phyloP scores from a whole-genome alignment of 2,329 filamentous ascomycete genomes.

The Plectosphaerella sp. region DNA sequence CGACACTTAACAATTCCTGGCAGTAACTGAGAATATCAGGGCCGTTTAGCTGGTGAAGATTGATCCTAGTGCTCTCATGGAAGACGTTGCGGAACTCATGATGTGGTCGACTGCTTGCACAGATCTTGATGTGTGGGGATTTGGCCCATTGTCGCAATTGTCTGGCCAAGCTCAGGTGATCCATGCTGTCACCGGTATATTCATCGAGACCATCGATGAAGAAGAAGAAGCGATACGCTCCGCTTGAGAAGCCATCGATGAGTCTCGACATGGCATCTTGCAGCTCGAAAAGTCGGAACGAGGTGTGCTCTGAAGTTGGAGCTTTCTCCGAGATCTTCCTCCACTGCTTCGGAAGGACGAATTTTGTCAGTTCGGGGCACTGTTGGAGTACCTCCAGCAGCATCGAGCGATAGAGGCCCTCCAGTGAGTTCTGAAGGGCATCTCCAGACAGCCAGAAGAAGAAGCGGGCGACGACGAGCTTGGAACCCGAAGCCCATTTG shows the following conservation, averaged over 20 bases:
- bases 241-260: neutral
- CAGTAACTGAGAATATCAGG: neutral
- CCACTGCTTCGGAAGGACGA: too few species aligned
- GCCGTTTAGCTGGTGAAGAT: neutral
- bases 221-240: constrained; percentile 1
- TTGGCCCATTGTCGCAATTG: neutral
- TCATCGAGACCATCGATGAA: constrained; percentile 7
- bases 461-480: constrained; percentile 4
- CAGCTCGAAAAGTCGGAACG: too few species aligned
- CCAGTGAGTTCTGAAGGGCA: constrained; percentile 9
- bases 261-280: neutral
- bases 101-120: neutral
- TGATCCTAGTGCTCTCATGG: neutral
- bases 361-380: neutral
- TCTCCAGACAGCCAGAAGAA: constrained; percentile 12
- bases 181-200: neutral
- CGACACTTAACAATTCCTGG: neutral
- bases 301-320: too few species aligned
- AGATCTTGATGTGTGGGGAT: neutral
- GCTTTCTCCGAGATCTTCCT: too few species aligned
- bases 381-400: constrained; percentile 13
- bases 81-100: constrained; percentile 1
- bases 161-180: neutral
- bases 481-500: neutral
- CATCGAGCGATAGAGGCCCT: constrained; percentile 13